Evolutionary conservation across 805 yeast species (phyloP), one percentile per base, ranked within the genome.

Genomic region (Saturnispora bothae): DNA sequence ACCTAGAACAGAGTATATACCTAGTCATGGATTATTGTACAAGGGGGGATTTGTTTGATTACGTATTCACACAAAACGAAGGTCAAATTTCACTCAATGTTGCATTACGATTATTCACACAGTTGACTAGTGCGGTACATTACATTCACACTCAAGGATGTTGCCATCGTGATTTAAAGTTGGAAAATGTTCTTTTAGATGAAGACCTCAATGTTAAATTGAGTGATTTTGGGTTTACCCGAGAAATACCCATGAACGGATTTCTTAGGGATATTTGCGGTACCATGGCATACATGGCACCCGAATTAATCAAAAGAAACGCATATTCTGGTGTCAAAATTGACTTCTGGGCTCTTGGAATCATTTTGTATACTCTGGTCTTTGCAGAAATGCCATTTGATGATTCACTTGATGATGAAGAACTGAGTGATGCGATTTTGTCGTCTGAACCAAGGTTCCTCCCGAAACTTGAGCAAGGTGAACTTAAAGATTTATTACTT

Each of bases 221-320:
- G 36, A 78, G 95, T 5, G 98, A 89, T 61, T 88, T 89, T 59
- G 98, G 98, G 0, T 89, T 89, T 56, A 84, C 95, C 0, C 66
- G 97, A 44, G 96, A 84, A 49, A 74, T 57, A 2, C 64, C 65
- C 0, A 19, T 50, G 4, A 45, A 45, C 21, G 46, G 56, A 4
- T 57, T 79, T 33, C 59, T 89, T 25, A 82, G 79, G 35, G 92
- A 96, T 0, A 68, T 86, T 1, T 89, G 98, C 59, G 98, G 98
- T 3, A 89, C 97, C 0, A 76, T 86, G 1, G 94, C 85, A 3
- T 89, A 89, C 55, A 88, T 89, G 95, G 96, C 98, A 0, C 98
- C 98, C 0, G 98, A 89, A 54, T 64, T 92, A 44, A 64, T 88
- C 14, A 64, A 66, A 39, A 69, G 76, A 43, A 69, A 73, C 43